Evolutionary conservation across 2,329 filamentous ascomycete species (phyloP).

Genomic region (Aureobasidium sp.): DNA sequence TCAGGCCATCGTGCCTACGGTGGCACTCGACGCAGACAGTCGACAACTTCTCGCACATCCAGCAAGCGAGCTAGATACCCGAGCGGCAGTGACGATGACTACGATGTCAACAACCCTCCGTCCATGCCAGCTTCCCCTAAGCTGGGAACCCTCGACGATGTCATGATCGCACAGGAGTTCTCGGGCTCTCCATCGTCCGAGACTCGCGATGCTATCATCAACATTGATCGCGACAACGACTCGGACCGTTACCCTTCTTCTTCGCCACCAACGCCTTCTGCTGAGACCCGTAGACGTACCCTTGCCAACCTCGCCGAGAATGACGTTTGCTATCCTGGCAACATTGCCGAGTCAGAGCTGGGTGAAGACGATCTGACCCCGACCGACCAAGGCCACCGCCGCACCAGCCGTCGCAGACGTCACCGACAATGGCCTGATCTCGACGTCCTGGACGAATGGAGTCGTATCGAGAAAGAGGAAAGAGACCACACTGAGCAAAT

Average conservation of each 20-base stretch:
- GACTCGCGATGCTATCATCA: conserved; percentile 40
- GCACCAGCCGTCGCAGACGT: conserved; percentile 47
- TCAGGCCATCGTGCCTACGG: conserved; percentile 15
- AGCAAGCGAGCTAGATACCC: conserved; percentile 18
- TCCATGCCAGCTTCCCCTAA: conserved; percentile 53
- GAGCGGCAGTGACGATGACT: conserved; percentile 30
- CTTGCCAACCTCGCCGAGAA: conserved; percentile 61
- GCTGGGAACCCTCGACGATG: conserved; percentile 49
- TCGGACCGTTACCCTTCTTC: conserved; percentile 27
- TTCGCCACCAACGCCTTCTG: conserved; percentile 32
- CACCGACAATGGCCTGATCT: conserved; percentile 77
- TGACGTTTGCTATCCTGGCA: conserved; percentile 86
- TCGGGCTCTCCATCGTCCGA: conserved; percentile 27
- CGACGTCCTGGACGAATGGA: conserved; percentile 79
- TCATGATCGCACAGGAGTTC: conserved; percentile 62
- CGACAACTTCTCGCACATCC: conserved; percentile 18
- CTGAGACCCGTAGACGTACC: conserved; percentile 46
- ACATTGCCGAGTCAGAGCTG: conserved; percentile 63
- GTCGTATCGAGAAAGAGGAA: conserved; percentile 78
- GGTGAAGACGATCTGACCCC: conserved; percentile 60
- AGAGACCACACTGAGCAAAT: conserved; percentile 63
- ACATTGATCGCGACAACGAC: conserved; percentile 36
- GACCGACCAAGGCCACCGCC: conserved; percentile 26
- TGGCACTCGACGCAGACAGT: conserved; percentile 17
- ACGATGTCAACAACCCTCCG: conserved; percentile 59